phyloP scores from a whole-genome alignment of 2,329 filamentous ascomycete species.

The Acarospora socialis region DNA sequence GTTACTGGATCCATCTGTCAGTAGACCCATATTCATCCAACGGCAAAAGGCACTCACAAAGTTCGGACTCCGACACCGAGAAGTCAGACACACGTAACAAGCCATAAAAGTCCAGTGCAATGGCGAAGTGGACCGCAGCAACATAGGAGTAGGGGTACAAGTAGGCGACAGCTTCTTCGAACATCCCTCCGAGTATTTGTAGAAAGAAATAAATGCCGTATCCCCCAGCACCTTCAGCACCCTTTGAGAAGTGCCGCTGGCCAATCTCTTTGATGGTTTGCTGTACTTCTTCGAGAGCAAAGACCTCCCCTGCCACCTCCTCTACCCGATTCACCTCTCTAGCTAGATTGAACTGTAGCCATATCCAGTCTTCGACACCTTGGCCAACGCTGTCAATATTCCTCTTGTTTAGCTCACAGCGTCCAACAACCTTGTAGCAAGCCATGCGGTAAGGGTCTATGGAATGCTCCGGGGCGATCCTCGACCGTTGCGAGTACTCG shows the following conservation, averaged over 20 bases:
- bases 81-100: slow-evolving; percentile 78
- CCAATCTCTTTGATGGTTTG: slow-evolving; percentile 77
- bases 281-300: slow-evolving; percentile 55
- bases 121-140: slow-evolving; percentile 86
- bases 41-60: slow-evolving; percentile 29
- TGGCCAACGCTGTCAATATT: slow-evolving; percentile 44
- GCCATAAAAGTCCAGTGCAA: slow-evolving; percentile 79
- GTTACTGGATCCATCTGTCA: slow-evolving; percentile 31
- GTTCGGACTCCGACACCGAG: slow-evolving; percentile 55
- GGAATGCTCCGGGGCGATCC: slow-evolving; percentile 72
- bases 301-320: slow-evolving; percentile 47
- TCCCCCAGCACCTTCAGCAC: slow-evolving; percentile 59
- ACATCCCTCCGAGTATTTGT: slow-evolving; percentile 80
- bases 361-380: slow-evolving; percentile 52
- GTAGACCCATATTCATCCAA: slow-evolving; percentile 1
- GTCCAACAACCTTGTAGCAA: slow-evolving; percentile 94
- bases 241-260: slow-evolving; percentile 76
- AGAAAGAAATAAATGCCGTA: slow-evolving; percentile 91
- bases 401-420: slow-evolving; percentile 45
- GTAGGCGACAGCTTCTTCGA: slow-evolving; percentile 83
- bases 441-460: slow-evolving; percentile 93
- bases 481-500: slow-evolving; percentile 73
- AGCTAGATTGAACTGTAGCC: slow-evolving; percentile 50
- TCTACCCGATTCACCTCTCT: slow-evolving; percentile 47
- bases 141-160: slow-evolving; percentile 85